phyloP scores from a whole-genome alignment of 768 basidiomycete genomes.

The Cystobasidium ongulense region DNA sequence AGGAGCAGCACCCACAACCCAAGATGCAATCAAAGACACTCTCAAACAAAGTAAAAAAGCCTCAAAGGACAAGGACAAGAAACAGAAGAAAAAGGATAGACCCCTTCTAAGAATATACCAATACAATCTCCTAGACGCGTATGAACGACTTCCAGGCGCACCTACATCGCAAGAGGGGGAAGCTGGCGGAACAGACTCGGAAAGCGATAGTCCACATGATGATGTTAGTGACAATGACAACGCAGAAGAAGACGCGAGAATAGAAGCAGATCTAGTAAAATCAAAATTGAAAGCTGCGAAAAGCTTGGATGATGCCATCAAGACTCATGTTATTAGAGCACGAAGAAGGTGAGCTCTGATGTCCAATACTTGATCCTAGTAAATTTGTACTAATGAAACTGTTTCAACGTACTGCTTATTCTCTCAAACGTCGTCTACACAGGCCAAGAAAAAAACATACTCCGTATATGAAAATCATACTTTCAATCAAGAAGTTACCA shows the following conservation, averaged over 20 bases:
- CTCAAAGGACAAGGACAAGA: neutral
- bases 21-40: neutral
- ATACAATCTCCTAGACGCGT: neutral
- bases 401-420: neutral
- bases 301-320: conserved; percentile 12
- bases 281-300: neutral
- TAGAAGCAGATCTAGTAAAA: neutral
- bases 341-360: conserved; percentile 26
- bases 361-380: no score
- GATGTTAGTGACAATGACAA: neutral
- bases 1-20: neutral
- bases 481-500: neutral
- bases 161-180: neutral
- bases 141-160: conserved; percentile 7
- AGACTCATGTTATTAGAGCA: neutral
- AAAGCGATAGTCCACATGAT: neutral
- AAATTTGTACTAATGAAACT: no score
- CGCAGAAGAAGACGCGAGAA: neutral
- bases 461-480: conserved; percentile 18
- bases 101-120: conserved; percentile 11
- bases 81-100: neutral
- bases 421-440: neutral
- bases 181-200: neutral
- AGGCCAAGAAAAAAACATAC: conserved; percentile 26
- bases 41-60: neutral